Conservation (phyloP, 2,329 filamentous ascomycete genomes). For the Fusarium avenaceum region DNA sequence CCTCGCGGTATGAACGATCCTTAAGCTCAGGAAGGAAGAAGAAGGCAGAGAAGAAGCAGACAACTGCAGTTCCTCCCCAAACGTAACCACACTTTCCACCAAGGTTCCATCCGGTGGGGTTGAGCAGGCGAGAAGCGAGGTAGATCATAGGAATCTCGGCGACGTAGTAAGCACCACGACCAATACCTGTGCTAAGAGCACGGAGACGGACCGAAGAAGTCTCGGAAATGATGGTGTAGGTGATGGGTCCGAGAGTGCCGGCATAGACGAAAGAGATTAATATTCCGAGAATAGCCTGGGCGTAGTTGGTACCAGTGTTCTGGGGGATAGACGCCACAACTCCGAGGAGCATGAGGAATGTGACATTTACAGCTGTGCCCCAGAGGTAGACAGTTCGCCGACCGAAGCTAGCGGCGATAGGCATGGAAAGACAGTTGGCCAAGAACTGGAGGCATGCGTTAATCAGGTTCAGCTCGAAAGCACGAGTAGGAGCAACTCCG, state of each 20-base stretch:
- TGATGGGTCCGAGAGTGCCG: slow-evolving; percentile 71
- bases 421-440: slow-evolving; percentile 75
- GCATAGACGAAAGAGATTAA: slow-evolving; percentile 76
- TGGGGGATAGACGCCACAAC: slow-evolving; percentile 66
- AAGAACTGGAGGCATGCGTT: slow-evolving; percentile 73
- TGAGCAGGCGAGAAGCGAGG: slow-evolving; percentile 71
- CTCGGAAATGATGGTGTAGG: slow-evolving; percentile 76
- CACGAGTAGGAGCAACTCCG: slow-evolving; percentile 65
- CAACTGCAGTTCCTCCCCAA: slow-evolving; percentile 69
- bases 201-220: slow-evolving; percentile 75
- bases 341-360: slow-evolving; percentile 69
- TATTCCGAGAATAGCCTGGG: slow-evolving; percentile 73
- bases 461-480: slow-evolving; percentile 73
- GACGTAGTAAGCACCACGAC: slow-evolving; percentile 73
- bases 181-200: slow-evolving; percentile 73
- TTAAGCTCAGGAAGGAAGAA: slow-evolving; percentile 69
- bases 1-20: slow-evolving; percentile 69
- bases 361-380: slow-evolving; percentile 66
- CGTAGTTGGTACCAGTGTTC: slow-evolving; percentile 59
- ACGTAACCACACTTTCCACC: slow-evolving; percentile 70
- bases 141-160: slow-evolving; percentile 77
- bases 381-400: slow-evolving; percentile 75
- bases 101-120: slow-evolving; percentile 62
- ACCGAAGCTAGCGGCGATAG: slow-evolving; percentile 73
- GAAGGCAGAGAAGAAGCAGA: slow-evolving; percentile 66